These are phyloP conservation scores for Diplodia corticola DNA, from an alignment of 2,329 filamentous ascomycete genomes.

Conservation along the genomic window DNA sequence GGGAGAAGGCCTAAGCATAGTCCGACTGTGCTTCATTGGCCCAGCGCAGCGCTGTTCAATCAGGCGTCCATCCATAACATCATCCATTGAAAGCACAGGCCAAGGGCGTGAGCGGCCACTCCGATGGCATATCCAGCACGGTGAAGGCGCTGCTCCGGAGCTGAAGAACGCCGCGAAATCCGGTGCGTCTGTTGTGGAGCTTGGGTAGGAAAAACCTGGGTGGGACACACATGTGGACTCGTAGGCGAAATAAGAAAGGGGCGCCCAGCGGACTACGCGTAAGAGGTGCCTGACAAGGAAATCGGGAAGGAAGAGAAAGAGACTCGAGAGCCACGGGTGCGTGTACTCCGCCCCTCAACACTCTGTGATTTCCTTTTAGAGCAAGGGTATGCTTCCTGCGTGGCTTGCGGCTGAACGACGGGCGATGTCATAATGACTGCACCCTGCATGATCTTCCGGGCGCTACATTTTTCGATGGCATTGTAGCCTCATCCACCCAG, in stretches of 20 bases:
- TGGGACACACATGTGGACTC: neutral
- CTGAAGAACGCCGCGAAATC: neutral
- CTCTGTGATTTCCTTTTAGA: neutral
- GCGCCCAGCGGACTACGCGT: neutral
- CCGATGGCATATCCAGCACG: neutral
- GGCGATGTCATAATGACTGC: neutral
- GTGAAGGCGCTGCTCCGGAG: neutral
- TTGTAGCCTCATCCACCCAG: neutral
- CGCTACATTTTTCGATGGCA: neutral
- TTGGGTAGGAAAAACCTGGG: neutral
- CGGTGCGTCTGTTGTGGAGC: neutral
- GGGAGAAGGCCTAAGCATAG: neutral
- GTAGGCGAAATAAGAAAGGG: neutral
- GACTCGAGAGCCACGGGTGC: neutral
- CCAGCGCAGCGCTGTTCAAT: neutral
- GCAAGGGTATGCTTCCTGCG: neutral
- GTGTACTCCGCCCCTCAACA: neutral
- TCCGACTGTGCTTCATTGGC: neutral
- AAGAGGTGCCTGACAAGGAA: neutral
- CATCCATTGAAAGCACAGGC: neutral
- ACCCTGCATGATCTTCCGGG: neutral
- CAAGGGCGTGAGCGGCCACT: neutral
- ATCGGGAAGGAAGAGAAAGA: neutral
- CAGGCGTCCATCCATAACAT: neutral
- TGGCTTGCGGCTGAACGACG: neutral